Evolutionary conservation across 2,329 filamentous ascomycete genomes (phyloP).

Genomic region (Sarocladium oryzae): DNA sequence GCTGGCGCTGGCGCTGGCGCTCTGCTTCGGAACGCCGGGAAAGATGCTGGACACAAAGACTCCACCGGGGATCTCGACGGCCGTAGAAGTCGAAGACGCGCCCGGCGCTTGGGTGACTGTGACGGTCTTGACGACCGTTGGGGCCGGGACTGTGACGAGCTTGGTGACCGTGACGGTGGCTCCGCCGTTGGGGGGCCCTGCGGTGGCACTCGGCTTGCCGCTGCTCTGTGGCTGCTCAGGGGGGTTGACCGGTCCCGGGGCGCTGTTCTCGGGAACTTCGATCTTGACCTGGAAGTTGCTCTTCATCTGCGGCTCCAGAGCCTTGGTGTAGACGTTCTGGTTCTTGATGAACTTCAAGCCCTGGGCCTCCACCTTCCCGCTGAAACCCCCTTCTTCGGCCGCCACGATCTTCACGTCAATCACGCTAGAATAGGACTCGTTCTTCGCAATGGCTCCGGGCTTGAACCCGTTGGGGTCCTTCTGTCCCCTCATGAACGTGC

Average conservation of each 20-base stretch:
- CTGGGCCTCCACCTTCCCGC: slow-evolving; percentile 14
- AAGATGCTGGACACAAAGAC: slow-evolving; percentile 4
- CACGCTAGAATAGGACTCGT: slow-evolving; percentile 36
- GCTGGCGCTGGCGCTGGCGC: neutral
- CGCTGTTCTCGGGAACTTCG: slow-evolving; percentile 12
- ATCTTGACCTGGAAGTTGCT: slow-evolving; percentile 40
- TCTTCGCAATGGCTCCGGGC: slow-evolving; percentile 25
- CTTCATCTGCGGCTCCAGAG: slow-evolving; percentile 38
- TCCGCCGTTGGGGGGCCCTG: slow-evolving; percentile 7
- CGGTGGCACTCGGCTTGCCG: neutral
- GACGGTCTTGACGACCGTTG: slow-evolving; percentile 31
- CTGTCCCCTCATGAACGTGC: slow-evolving; percentile 32
- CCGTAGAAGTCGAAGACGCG: slow-evolving; percentile 2
- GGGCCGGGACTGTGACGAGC: slow-evolving; percentile 32
- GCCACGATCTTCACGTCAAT: slow-evolving; percentile 32
- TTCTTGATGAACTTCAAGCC: slow-evolving; percentile 19
- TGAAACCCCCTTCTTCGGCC: slow-evolving; percentile 12
- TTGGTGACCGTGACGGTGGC: slow-evolving; percentile 23
- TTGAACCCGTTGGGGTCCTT: slow-evolving; percentile 30
- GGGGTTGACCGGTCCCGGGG: neutral
- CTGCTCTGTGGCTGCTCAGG: neutral
- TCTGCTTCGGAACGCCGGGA: neutral
- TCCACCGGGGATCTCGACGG: neutral
- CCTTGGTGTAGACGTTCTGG: slow-evolving; percentile 36
- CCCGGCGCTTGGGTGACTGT: slow-evolving; percentile 24